Conservation (phyloP, 2,329 filamentous ascomycete genomes). For the Gnomoniopsis smithogilvyi region DNA sequence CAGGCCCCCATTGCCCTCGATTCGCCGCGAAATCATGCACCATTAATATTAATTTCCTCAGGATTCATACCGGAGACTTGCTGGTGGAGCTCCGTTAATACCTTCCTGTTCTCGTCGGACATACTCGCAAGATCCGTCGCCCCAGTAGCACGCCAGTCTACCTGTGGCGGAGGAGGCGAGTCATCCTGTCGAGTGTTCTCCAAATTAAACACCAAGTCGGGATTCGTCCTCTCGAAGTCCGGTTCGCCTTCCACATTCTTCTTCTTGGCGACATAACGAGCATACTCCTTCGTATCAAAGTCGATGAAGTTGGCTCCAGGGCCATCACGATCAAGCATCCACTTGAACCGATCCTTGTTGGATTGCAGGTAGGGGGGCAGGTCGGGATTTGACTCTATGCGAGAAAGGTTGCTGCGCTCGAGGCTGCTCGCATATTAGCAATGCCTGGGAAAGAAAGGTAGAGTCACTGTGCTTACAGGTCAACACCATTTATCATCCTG, state of each 20-base stretch:
- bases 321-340: slow-evolving; percentile 37
- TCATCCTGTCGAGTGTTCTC: neutral
- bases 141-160: too few relatives aligned
- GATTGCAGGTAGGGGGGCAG: slow-evolving; percentile 37
- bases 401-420: slow-evolving; percentile 19
- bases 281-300: slow-evolving; percentile 12
- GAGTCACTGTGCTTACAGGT: slow-evolving; percentile 35
- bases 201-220: slow-evolving; percentile 3
- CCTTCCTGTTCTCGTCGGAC: too few relatives aligned
- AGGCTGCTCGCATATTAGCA: slow-evolving; percentile 17
- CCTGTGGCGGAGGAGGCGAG: neutral
- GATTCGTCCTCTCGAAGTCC: slow-evolving; percentile 5
- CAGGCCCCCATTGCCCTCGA: too few relatives aligned
- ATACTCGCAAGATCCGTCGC: too few relatives aligned
- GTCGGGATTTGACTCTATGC: slow-evolving; percentile 37
- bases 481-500: slow-evolving; percentile 37
- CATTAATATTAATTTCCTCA: too few relatives aligned
- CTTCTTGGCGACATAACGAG: slow-evolving; percentile 10
- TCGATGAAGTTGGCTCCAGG: slow-evolving; percentile 35
- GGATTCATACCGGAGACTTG: too few relatives aligned
- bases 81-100: too few relatives aligned
- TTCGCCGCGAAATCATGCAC: too few relatives aligned
- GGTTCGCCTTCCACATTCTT: slow-evolving; percentile 14
- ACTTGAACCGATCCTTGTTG: slow-evolving; percentile 31
- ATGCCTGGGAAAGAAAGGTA: slow-evolving; percentile 17